Conservation (phyloP, 2,329 filamentous ascomycete species). For the Ilyonectria destructans region DNA sequence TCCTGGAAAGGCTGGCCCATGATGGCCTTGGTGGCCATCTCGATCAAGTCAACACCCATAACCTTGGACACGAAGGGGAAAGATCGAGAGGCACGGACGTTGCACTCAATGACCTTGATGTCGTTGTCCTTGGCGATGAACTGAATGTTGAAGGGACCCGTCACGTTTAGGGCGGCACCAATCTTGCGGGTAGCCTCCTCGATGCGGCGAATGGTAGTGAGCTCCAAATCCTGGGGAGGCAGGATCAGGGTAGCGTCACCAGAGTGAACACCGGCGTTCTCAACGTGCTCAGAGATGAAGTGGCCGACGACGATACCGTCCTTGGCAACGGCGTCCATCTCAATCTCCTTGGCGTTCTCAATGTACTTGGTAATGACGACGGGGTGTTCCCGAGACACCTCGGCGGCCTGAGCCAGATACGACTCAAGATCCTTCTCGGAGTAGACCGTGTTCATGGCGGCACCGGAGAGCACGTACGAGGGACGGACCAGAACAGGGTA, state of each 20-base stretch:
- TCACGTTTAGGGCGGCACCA: constrained; percentile 92
- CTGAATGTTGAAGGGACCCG: constrained; percentile 98
- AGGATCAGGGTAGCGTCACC: constrained; percentile 97
- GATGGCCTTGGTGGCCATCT: constrained; percentile 99
- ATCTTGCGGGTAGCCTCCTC: constrained; percentile 98
- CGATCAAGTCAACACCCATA: constrained; percentile 97
- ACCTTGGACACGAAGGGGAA: constrained; percentile 99
- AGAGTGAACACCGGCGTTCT: constrained; percentile 98
- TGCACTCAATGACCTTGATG: constrained; percentile 99
- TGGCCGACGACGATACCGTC: constrained; percentile 93
- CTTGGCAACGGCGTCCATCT: constrained; percentile 98
- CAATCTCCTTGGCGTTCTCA: constrained; percentile 98
- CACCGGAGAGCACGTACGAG: constrained; percentile 96
- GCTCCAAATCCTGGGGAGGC: constrained; percentile 92
- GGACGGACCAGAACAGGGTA: constrained; percentile 97
- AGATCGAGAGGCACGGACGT: constrained; percentile 94
- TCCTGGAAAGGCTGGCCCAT: constrained; percentile 86
- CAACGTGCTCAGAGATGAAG: constrained; percentile 98
- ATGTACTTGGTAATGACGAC: constrained; percentile 99
- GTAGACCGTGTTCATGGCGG: constrained; percentile 99
- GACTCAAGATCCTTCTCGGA: constrained; percentile 92
- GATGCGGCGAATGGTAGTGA: constrained; percentile 90
- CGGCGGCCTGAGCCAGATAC: constrained; percentile 91
- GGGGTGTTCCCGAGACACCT: constrained; percentile 95
- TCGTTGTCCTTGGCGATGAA: constrained; percentile 99